These are phyloP conservation scores for Saccharomycopsis olivae DNA, from an alignment of 805 yeast species.

Conservation along the genomic window DNA sequence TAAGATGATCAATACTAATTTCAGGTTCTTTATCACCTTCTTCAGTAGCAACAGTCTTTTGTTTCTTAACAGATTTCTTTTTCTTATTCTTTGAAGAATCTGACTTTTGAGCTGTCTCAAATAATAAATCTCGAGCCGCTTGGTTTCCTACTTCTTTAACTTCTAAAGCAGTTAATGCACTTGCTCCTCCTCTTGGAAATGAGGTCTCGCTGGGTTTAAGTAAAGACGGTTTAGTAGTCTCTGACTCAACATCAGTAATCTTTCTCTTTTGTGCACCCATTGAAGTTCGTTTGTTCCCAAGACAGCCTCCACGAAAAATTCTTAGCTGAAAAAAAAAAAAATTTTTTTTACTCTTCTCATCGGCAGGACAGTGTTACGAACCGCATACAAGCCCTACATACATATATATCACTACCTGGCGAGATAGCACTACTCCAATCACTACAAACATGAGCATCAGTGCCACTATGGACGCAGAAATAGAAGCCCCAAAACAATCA, in stretches of 20 bases:
- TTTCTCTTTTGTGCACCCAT: slow-evolving; percentile 12
- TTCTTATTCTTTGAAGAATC: slow-evolving; percentile 27
- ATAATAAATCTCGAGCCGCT: slow-evolving; percentile 79
- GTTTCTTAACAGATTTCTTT: slow-evolving; percentile 25
- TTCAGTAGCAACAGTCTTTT: slow-evolving; percentile 17
- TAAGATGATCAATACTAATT: slow-evolving; percentile 49
- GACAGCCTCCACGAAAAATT: no score
- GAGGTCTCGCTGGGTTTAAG: slow-evolving; percentile 28
- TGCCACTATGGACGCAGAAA: no score
- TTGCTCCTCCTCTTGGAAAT: slow-evolving; percentile 95
- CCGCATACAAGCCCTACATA: no score
- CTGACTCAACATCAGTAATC: not conserved
- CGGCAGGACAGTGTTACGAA: no score
- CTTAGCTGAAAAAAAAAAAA: no score
- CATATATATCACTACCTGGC: no score
- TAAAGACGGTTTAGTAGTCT: slow-evolving; percentile 20
- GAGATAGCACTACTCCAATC: no score
- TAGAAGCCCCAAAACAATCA: no score
- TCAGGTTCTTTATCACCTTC: slow-evolving; percentile 23
- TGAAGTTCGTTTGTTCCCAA: no score
- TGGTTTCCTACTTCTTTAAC: slow-evolving; percentile 87
- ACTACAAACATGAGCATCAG: no score
- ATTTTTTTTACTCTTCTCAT: no score
- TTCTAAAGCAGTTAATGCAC: slow-evolving; percentile 80
- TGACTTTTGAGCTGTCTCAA: slow-evolving; percentile 28